Conservation (phyloP, 2,329 filamentous ascomycete genomes). For the Apiospora saccharicola region DNA sequence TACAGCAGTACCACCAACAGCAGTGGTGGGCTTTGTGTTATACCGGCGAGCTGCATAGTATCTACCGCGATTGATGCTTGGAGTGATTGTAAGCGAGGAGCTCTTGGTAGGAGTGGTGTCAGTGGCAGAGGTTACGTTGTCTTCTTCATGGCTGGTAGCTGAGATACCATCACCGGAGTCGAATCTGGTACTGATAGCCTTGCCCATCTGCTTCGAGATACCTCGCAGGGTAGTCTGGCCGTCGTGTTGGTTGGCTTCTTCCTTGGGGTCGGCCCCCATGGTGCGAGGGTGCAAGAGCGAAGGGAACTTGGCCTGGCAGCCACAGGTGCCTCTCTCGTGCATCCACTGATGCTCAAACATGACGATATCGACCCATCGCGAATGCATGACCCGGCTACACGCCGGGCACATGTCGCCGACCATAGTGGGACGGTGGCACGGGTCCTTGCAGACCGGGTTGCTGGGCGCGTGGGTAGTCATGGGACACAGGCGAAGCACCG, state of each 20-base stretch:
- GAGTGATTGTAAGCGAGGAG: background rate
- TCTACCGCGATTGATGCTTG: background rate
- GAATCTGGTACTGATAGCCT: background rate
- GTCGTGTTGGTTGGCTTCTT: background rate
- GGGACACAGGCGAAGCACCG: conserved; percentile 52
- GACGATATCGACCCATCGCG: conserved; percentile 48
- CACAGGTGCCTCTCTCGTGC: conserved; percentile 53
- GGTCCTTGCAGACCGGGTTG: conserved; percentile 45
- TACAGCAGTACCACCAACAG: background rate
- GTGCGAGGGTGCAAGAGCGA: conserved; percentile 44
- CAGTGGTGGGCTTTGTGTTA: background rate
- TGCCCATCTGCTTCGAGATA: background rate
- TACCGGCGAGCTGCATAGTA: background rate
- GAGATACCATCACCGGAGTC: background rate
- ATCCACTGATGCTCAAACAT: conserved; percentile 54
- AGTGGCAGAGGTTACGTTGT: background rate
- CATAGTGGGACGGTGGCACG: conserved; percentile 42
- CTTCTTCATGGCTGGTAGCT: background rate
- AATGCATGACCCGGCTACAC: conserved; percentile 49
- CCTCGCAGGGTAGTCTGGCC: background rate
- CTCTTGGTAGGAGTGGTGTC: background rate
- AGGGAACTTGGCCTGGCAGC: conserved; percentile 48
- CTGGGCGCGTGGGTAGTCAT: conserved; percentile 47
- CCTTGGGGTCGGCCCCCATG: conserved; percentile 29
- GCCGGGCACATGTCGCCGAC: conserved; percentile 46